These are phyloP conservation scores for Mortierella alpina DNA, from an alignment of 192 early-diverging fungal species.

Conservation along the genomic window DNA sequence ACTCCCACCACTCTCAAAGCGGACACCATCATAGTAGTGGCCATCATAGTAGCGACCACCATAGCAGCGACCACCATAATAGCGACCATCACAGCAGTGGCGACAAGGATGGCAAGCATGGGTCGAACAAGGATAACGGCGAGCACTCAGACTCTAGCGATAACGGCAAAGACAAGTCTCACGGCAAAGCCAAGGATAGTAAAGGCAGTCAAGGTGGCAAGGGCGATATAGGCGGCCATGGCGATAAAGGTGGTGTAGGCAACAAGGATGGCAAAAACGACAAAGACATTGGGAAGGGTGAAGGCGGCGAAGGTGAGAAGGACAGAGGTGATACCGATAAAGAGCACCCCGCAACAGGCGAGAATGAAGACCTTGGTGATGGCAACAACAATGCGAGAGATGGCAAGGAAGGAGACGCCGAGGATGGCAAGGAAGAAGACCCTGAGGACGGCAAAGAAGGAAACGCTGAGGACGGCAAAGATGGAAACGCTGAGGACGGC, in stretches of 20 bases:
- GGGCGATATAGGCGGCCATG: not conserved
- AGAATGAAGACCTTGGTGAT: not conserved
- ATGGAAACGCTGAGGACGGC: not conserved
- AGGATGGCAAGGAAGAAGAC: conserved; percentile 2
- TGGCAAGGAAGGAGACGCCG: not conserved
- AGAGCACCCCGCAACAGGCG: not conserved
- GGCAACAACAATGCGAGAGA: not conserved
- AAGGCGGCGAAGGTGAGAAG: not conserved
- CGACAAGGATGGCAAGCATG: not conserved
- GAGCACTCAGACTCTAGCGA: not conserved
- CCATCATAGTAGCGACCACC: not conserved
- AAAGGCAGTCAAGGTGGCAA: not conserved
- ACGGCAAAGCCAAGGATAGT: not conserved
- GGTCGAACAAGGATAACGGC: not conserved
- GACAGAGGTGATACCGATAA: not conserved
- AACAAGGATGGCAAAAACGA: conserved; percentile 4
- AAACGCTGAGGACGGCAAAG: not conserved
- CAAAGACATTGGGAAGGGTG: conserved; percentile 2
- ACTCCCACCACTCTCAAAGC: no score
- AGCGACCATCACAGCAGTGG: not conserved
- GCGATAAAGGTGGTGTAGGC: not conserved
- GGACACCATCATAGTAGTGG: no score
- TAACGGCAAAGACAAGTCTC: not conserved
- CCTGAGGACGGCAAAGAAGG: not conserved
- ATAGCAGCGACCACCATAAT: not conserved